Base-by-base conservation (phyloP, 2,329 filamentous ascomycete genomes). In the Claviceps capensis region DNA sequence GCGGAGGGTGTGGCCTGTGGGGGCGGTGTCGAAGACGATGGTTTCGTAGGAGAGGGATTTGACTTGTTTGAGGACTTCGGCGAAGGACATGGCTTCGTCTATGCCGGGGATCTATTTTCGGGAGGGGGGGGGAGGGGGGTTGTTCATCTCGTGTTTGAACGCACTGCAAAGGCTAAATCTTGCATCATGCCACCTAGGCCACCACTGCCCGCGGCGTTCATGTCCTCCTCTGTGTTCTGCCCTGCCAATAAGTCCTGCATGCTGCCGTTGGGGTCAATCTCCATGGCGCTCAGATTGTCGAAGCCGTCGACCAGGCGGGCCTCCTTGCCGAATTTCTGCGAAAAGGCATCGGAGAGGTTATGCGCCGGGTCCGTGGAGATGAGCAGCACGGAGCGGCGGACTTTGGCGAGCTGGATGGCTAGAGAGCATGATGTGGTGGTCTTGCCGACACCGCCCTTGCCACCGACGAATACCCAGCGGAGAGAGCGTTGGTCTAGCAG, bases 401-500 rank as follows among this genome's bases (percentile, higher is more conserved):
- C 88, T 70, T 86, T 89, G 62, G 93, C 89, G 58, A 98, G 87
- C 72, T 98, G 93, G 67, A 98, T 97, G 57, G 93, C 93, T 58
- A 98, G 85, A 9, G 91, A 96, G 73, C 93, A 98, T 7, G 91
- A 97, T 16, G 93, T 98, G n/a, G 93, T 98, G 30, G 93, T 98
- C 77, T 98, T 98, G 68, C 93, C 93, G 46, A 98, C 93, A 67
- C 93, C 93, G 64, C 93, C 93, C 73, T 98, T 98, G 59, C 93
- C 93, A 63, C 93, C 93, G 55, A 98, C 93, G 64, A 98, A 98
- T 71, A 98, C 95, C 93, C 93, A 98, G 67, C 93, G 88, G 52
- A 98, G 83, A 37, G 87, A 85, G 70, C 89, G 88, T 71, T 98
- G 93, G 74, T 95, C 88, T 63, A 98, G 82, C 65, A 98, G 89